Conservation (phyloP, 2,329 filamentous ascomycete species). For the Leptosphaerulina australis region DNA sequence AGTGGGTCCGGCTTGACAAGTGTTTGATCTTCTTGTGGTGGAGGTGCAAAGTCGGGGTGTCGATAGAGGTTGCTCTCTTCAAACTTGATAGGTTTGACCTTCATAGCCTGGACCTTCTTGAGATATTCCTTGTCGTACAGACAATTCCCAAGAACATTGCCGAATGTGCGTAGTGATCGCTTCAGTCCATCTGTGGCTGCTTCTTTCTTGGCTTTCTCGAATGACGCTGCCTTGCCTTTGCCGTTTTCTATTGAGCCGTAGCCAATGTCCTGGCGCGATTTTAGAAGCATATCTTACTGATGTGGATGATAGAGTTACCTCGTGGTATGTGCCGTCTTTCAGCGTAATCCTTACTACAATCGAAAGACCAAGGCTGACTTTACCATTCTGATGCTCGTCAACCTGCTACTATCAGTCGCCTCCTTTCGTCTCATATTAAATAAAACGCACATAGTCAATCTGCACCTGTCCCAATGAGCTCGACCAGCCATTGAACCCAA, state of each 20-base stretch:
- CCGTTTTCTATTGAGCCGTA: constrained; percentile 97
- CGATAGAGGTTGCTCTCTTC: constrained; percentile 80
- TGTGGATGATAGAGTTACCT: constrained; percentile 54
- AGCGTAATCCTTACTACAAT: constrained; percentile 90
- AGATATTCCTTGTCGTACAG: constrained; percentile 97
- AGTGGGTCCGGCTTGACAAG: constrained; percentile 38
- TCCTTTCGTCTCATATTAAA: background rate
- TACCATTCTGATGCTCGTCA: constrained; percentile 81
- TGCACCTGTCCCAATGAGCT: constrained; percentile 94
- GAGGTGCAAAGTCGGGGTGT: constrained; percentile 71
- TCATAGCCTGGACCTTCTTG: constrained; percentile 86
- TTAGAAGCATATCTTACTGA: background rate
- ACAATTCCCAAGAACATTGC: constrained; percentile 97
- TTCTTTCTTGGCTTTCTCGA: constrained; percentile 99
- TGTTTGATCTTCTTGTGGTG: constrained; percentile 40
- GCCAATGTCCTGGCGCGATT: constrained; percentile 71
- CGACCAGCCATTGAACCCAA: constrained; percentile 98
- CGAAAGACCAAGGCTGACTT: constrained; percentile 82
- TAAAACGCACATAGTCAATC: constrained; percentile 79
- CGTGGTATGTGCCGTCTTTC: constrained; percentile 93
- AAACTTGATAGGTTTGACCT: constrained; percentile 77
- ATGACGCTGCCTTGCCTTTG: constrained; percentile 91
- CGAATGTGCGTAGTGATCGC: constrained; percentile 86
- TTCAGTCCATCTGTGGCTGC: constrained; percentile 95
- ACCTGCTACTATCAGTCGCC: constrained; percentile 56